Conservation (phyloP, 352 stramenopile species). For the Pythium vanterpoolii region DNA sequence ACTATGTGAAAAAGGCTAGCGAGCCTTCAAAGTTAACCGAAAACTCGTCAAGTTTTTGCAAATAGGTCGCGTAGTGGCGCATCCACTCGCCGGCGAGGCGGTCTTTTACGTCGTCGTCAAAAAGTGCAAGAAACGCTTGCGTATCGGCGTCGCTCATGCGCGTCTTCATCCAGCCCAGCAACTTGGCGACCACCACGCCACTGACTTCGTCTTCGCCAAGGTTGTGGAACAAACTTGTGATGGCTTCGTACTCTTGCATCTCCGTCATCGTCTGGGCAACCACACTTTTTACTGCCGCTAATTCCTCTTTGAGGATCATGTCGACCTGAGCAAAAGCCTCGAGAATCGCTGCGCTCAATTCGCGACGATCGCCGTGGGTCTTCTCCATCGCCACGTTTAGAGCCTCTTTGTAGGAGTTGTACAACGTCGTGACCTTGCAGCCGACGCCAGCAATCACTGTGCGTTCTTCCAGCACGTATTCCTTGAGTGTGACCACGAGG, state of each 20-base stretch:
- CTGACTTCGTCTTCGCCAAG: slow-evolving; percentile 46
- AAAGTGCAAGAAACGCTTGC: slow-evolving; percentile 47
- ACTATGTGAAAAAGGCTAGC: slow-evolving; percentile 65
- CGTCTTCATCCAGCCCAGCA: slow-evolving; percentile 70
- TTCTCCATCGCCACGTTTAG: slow-evolving; percentile 42
- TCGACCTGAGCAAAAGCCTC: slow-evolving; percentile 50
- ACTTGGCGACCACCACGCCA: slow-evolving; percentile 52
- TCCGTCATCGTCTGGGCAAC: slow-evolving; percentile 52
- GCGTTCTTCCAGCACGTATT: slow-evolving; percentile 64
- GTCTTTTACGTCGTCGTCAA: slow-evolving; percentile 49
- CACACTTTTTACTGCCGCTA: slow-evolving; percentile 43
- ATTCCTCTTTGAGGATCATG: slow-evolving; percentile 49
- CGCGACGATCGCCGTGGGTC: slow-evolving; percentile 43
- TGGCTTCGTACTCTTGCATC: slow-evolving; percentile 51
- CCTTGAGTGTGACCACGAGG: slow-evolving; percentile 56
- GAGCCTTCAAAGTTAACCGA: slow-evolving; percentile 56
- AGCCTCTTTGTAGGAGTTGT: slow-evolving; percentile 56
- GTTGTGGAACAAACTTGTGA: slow-evolving; percentile 62
- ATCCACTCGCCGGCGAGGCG: slow-evolving; percentile 67
- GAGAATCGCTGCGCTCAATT: slow-evolving; percentile 43
- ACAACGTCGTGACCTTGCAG: slow-evolving; percentile 60
- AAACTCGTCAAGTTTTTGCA: slow-evolving; percentile 66
- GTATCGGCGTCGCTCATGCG: slow-evolving; percentile 46
- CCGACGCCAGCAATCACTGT: slow-evolving; percentile 48
- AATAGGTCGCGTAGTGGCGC: slow-evolving; percentile 56